Conservation (phyloP, 208 protist genomes). For the Kentomonas sorsogonicus region DNA sequence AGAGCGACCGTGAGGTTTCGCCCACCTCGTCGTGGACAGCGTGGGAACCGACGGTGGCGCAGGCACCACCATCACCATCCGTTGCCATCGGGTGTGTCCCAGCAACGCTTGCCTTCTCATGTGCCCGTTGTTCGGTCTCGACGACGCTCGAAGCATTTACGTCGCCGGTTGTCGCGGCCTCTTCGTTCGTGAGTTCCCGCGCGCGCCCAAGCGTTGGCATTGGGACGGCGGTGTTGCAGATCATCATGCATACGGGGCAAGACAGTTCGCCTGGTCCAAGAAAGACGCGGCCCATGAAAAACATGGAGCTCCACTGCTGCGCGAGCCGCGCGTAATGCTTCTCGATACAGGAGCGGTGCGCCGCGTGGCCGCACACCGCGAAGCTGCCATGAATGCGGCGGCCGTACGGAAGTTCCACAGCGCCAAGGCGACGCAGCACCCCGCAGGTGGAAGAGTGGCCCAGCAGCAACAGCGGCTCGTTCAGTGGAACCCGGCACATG, state of each 20-base stretch:
- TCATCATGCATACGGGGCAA: slow-evolving; percentile 63
- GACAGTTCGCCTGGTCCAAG: slow-evolving; percentile 45
- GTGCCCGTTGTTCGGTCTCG: neutral
- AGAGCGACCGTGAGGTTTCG: no score
- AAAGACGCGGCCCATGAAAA: slow-evolving; percentile 37
- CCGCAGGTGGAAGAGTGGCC: slow-evolving; percentile 48
- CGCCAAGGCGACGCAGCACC: slow-evolving; percentile 25
- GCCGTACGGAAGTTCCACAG: slow-evolving; percentile 16
- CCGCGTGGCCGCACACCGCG: slow-evolving; percentile 57
- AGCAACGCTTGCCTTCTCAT: no score
- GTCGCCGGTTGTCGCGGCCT: neutral
- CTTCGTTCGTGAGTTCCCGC: slow-evolving; percentile 1
- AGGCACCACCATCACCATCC: no score
- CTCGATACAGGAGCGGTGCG: slow-evolving; percentile 56
- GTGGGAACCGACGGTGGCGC: no score
- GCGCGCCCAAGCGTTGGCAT: slow-evolving; percentile 27
- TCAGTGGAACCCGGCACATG: slow-evolving; percentile 34
- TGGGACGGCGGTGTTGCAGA: slow-evolving; percentile 40
- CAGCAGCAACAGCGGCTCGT: slow-evolving; percentile 56
- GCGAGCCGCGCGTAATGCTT: slow-evolving; percentile 44
- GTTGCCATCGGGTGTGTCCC: no score
- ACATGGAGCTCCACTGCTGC: slow-evolving; percentile 22
- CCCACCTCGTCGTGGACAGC: no score
- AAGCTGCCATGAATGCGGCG: slow-evolving; percentile 44
- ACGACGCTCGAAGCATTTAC: neutral